phyloP scores from a whole-genome alignment of 2,329 filamentous ascomycete genomes.

The Aspergillus pseudotamarii region DNA sequence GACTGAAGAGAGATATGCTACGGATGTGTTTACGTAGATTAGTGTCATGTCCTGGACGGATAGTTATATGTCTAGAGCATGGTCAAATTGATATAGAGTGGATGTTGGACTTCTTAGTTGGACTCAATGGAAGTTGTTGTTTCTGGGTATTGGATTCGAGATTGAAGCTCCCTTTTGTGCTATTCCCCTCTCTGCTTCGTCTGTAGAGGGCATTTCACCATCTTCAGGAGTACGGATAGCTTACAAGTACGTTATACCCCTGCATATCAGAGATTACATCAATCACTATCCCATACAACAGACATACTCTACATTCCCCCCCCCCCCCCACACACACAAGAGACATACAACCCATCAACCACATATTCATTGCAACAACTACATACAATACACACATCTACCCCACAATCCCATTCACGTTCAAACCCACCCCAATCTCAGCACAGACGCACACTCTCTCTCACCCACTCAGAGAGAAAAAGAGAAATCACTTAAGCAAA shows the following conservation, averaged over 20 bases:
- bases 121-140: no score
- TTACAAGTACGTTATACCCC: neutral
- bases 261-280: neutral
- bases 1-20: constrained; percentile 59
- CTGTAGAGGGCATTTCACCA: no score
- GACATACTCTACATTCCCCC: no score
- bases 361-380: neutral
- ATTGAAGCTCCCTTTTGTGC: no score
- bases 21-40: constrained; percentile 58
- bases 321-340: no score
- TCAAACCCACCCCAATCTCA: neutral
- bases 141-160: no score
- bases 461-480: neutral
- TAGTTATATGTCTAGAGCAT: neutral
- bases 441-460: neutral
- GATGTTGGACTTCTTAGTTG: neutral
- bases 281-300: no score
- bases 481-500: neutral
- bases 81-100: neutral
- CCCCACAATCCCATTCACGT: neutral
- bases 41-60: neutral
- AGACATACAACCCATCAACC: neutral
- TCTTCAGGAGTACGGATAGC: neutral
- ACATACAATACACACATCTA: neutral
- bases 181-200: no score